phyloP scores from a whole-genome alignment of 2,329 filamentous ascomycete species.

The Xylariaceae sp. region DNA sequence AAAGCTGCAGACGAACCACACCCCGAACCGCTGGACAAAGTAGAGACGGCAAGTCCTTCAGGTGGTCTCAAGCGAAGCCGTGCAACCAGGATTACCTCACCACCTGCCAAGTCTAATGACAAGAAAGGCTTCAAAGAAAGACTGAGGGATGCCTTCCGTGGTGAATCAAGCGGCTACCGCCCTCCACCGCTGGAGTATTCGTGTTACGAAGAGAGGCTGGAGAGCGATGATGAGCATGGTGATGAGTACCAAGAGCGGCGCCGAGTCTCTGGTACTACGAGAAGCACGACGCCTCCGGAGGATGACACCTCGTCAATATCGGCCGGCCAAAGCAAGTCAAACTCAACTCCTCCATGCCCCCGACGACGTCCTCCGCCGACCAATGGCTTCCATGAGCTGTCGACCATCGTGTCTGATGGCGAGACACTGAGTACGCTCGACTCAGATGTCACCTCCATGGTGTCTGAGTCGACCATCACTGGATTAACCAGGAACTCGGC shows the following conservation, averaged over 20 bases:
- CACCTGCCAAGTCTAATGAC: slow-evolving; percentile 37
- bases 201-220: slow-evolving; percentile 34
- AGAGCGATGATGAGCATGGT: slow-evolving; percentile 19
- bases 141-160: slow-evolving; percentile 54
- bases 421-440: slow-evolving; percentile 36
- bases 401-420: slow-evolving; percentile 47
- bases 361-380: slow-evolving; percentile 43
- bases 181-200: slow-evolving; percentile 40
- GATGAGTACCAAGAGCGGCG: slow-evolving; percentile 21
- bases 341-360: slow-evolving; percentile 10
- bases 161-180: slow-evolving; percentile 46
- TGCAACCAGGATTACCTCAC: slow-evolving; percentile 44
- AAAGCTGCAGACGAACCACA: slow-evolving; percentile 26
- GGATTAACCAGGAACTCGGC: slow-evolving; percentile 38
- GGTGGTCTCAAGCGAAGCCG: slow-evolving; percentile 45
- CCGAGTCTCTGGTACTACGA: slow-evolving; percentile 26
- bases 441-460: slow-evolving; percentile 43
- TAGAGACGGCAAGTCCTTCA: no score
- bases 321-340: slow-evolving; percentile 19
- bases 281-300: slow-evolving; percentile 25
- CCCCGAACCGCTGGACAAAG: no score
- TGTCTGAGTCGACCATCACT: slow-evolving; percentile 44
- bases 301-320: slow-evolving; percentile 24
- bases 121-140: slow-evolving; percentile 51
- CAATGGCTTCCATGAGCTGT: slow-evolving; percentile 46